Evolutionary conservation across 176 grass and related monocot genomes (phyloP).

Genomic region (Oryza punctata): DNA sequence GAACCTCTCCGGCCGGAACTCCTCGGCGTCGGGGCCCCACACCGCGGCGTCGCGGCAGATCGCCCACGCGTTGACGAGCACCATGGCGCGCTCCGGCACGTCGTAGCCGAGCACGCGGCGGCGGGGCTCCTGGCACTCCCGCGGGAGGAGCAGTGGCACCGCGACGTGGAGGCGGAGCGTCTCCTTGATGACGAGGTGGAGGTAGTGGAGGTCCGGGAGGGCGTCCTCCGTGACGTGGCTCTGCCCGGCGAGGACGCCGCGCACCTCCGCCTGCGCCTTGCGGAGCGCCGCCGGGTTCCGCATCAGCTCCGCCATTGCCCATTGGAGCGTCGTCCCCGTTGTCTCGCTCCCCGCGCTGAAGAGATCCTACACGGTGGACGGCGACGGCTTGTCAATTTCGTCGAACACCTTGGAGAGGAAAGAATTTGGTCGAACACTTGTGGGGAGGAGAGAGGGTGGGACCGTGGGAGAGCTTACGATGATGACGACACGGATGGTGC

Average conservation of each 20-base stretch:
- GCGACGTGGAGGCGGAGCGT: constrained; percentile 31
- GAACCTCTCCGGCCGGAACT: constrained; percentile 30
- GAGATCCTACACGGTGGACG: constrained; percentile 15
- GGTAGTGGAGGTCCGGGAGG: constrained; percentile 4
- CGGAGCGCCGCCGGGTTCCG: not conserved
- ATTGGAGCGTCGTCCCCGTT: not conserved
- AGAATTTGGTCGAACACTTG: not conserved
- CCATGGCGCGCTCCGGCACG: constrained; percentile 33
- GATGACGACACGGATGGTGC: constrained; percentile 34
- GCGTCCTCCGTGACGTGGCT: not conserved
- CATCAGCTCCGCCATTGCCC: constrained; percentile 22
- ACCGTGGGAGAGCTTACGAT: constrained; percentile 27
- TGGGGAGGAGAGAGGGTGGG: not conserved
- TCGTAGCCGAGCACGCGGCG: not conserved
- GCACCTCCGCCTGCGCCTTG: not conserved
- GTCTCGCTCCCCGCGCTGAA: constrained; percentile 39
- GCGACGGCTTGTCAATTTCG: not conserved
- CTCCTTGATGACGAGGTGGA: constrained; percentile 44
- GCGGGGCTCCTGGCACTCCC: not conserved
- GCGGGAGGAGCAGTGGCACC: not conserved
- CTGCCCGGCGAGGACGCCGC: not conserved
- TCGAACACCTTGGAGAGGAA: not conserved
- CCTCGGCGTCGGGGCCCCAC: not conserved
- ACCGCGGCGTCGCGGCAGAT: not conserved
- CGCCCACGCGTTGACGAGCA: constrained; percentile 18